phyloP scores from a whole-genome alignment of 208 protist genomes.

The Crithidia bombi region DNA sequence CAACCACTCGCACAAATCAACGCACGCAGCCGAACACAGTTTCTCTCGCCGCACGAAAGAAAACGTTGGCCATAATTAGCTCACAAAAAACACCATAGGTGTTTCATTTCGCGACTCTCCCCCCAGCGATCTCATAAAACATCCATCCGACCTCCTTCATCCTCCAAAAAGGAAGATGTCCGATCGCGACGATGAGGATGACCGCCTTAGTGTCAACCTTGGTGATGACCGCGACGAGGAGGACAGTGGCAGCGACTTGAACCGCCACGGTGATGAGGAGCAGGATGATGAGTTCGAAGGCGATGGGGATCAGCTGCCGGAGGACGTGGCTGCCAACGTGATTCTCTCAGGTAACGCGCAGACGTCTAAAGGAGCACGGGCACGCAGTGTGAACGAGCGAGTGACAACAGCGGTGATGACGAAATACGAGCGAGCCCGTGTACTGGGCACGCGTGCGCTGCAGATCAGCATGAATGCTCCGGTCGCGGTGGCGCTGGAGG shows the following conservation, averaged over 20 bases:
- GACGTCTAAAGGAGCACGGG: slow-evolving; percentile 42
- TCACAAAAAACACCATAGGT: slow-evolving; percentile 12
- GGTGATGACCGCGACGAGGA: slow-evolving; percentile 54
- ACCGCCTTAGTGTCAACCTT: slow-evolving; percentile 62
- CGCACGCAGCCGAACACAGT: too few species aligned
- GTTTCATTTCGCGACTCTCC: too few species aligned
- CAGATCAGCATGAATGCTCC: slow-evolving; percentile 99
- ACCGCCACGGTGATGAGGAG: slow-evolving; percentile 27
- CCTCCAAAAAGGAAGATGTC: slow-evolving; percentile 32
- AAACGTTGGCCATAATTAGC: too few species aligned
- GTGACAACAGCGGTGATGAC: slow-evolving; percentile 98
- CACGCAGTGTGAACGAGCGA: slow-evolving; percentile 60
- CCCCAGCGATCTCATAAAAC: slow-evolving; percentile 16
- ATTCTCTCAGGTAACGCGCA: slow-evolving; percentile 60
- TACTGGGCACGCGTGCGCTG: slow-evolving; percentile 98
- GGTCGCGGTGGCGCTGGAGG: slow-evolving; percentile 96
- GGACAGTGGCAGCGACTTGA: slow-evolving; percentile 28
- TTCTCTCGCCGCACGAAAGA: too few species aligned
- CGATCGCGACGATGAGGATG: slow-evolving; percentile 58
- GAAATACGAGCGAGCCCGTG: slow-evolving; percentile 98
- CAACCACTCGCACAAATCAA: too few species aligned
- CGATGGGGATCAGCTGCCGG: slow-evolving; percentile 45
- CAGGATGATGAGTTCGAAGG: slow-evolving; percentile 46
- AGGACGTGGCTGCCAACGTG: slow-evolving; percentile 55
- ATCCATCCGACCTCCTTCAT: not conserved